Percentiles rank a stretch among this genome's conserved stretches.
Evolutionary conservation across 495 filamentous ascomycete genomes (phyloP).

Genomic region (Cenococcum geophilum): DNA sequence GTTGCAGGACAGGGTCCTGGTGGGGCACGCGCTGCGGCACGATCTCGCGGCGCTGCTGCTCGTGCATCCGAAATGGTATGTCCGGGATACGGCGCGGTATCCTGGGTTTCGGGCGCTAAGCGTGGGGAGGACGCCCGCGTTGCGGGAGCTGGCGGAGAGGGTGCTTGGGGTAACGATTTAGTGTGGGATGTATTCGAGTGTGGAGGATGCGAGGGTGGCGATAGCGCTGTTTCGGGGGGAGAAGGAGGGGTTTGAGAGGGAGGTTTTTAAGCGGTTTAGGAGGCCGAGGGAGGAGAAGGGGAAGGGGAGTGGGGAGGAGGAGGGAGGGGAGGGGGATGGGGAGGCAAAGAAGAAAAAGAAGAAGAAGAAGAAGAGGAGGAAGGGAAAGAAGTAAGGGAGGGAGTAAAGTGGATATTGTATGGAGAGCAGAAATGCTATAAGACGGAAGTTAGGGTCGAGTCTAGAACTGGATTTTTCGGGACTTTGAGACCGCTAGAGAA

Average conservation of each 20-base stretch:
- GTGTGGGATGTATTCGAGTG: constrained; percentile 61
- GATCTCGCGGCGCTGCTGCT: constrained; percentile 74
- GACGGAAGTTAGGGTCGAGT: no score
- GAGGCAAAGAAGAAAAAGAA: constrained; percentile 34
- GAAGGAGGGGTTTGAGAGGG: constrained; percentile 76
- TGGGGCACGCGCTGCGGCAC: constrained; percentile 87
- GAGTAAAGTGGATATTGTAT: neutral
- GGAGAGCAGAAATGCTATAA: no score
- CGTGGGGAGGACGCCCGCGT: constrained; percentile 71
- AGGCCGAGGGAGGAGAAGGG: constrained; percentile 30
- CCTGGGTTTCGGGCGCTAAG: constrained; percentile 61
- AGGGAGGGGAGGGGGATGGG: constrained; percentile 33
- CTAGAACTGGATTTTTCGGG: no score
- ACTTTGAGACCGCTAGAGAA: no score
- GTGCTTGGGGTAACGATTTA: constrained; percentile 81
- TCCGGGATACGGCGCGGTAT: constrained; percentile 79
- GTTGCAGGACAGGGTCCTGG: constrained; percentile 63
- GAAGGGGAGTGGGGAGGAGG: no score
- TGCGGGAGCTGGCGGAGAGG: constrained; percentile 70
- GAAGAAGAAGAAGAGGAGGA: constrained; percentile 15
- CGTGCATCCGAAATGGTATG: constrained; percentile 65
- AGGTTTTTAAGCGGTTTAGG: constrained; percentile 53
- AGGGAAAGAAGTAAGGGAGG: constrained; percentile 4
- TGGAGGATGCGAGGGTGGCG: constrained; percentile 84
- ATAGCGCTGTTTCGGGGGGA: constrained; percentile 80